Percentiles rank a stretch among this genome's conserved stretches.
Evolutionary conservation across 306 rosid genomes (phyloP).

Genomic region (Cicer pinnatifidum): DNA sequence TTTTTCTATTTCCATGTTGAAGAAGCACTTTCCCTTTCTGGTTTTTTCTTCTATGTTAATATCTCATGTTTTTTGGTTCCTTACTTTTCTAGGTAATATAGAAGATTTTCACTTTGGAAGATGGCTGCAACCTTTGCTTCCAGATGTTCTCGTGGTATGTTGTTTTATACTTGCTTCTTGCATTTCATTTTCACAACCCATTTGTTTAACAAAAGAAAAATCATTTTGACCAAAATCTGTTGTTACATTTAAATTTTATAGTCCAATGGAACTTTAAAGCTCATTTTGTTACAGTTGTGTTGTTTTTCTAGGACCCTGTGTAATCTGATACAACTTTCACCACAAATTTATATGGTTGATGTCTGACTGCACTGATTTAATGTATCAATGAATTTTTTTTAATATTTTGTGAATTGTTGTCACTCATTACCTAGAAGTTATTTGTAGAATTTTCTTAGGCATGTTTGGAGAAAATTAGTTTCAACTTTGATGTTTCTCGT

Average conservation of each 20-base stretch:
- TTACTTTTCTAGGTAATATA: neutral
- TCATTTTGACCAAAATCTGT: neutral
- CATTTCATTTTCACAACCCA: slow-evolving; percentile 9
- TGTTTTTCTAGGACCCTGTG: neutral
- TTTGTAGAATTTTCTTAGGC: slow-evolving; percentile 19
- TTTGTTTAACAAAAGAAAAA: neutral
- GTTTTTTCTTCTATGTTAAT: neutral
- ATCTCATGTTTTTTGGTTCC: neutral
- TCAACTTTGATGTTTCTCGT: slow-evolving; percentile 9
- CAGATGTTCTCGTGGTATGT: slow-evolving; percentile 48
- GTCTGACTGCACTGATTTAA: slow-evolving; percentile 9
- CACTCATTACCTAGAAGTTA: slow-evolving; percentile 3
- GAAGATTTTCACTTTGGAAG: neutral
- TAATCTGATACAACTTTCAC: neutral
- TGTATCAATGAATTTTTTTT: neutral
- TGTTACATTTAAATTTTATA: neutral
- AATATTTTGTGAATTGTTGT: neutral
- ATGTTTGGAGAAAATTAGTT: neutral
- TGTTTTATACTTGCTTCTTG: neutral
- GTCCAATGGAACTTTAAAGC: neutral
- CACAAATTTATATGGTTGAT: slow-evolving; percentile 4
- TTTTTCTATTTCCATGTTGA: too few species aligned
- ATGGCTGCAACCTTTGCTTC: slow-evolving; percentile 54
- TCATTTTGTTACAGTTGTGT: slow-evolving; percentile 6
- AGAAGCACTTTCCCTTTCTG: too few species aligned